Percentiles rank a stretch among this genome's conserved stretches.
phyloP scores from a whole-genome alignment of 2,329 filamentous ascomycete genomes.

The Xylaria sp. region DNA sequence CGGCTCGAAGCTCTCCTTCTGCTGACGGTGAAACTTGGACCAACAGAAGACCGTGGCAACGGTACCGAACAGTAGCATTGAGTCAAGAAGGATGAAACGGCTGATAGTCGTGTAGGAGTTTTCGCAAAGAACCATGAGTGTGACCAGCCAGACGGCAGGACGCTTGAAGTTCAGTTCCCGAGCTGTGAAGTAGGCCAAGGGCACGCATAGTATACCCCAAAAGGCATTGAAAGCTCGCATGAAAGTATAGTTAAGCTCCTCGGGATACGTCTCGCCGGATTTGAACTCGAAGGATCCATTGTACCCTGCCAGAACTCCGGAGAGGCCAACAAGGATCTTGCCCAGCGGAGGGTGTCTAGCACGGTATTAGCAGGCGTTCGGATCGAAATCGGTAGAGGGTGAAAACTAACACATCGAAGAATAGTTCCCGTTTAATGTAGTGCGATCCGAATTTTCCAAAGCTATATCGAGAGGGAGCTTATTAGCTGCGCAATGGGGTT shows the following conservation, averaged over 20 bases:
- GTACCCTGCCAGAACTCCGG: constrained; percentile 95
- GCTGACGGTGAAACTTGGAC: constrained; percentile 93
- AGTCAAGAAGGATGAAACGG: constrained; percentile 96
- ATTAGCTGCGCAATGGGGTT: constrained; percentile 44
- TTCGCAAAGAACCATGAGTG: constrained; percentile 96
- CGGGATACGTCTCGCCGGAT: constrained; percentile 94
- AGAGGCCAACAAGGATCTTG: constrained; percentile 98
- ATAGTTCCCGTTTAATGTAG: constrained; percentile 99
- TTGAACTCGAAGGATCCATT: constrained; percentile 99
- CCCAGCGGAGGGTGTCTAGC: constrained; percentile 81
- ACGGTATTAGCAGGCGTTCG: constrained; percentile 37
- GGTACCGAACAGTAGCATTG: constrained; percentile 99
- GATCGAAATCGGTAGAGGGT: constrained; percentile 25
- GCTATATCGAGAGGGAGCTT: constrained; percentile 55
- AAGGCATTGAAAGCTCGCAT: constrained; percentile 98
- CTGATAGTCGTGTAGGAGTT: constrained; percentile 99
- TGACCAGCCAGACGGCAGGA: constrained; percentile 92
- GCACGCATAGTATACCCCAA: constrained; percentile 92
- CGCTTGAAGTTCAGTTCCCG: constrained; percentile 88
- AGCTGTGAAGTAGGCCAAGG: constrained; percentile 94
- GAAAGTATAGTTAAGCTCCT: constrained; percentile 94
- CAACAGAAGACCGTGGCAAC: constrained; percentile 97
- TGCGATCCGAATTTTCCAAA: constrained; percentile 99
- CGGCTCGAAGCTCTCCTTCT: constrained; percentile 83
- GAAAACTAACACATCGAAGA: constrained; percentile 78